Base-by-base conservation (phyloP, 441 rosid genomes). In the Geranium incanum region DNA sequence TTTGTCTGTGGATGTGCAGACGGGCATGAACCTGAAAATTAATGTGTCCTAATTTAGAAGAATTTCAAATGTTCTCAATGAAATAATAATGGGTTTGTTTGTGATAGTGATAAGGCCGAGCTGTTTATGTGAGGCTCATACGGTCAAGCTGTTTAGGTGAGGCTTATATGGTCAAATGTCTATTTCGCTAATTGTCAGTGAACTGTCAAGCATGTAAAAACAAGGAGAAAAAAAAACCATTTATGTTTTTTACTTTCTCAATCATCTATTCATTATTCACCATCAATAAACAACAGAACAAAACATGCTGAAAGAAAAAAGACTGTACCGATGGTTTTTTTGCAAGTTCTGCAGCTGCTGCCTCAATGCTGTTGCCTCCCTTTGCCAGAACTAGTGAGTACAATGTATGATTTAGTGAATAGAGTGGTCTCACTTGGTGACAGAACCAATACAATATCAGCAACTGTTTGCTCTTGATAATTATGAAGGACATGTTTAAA, bases 341-440 rank as follows among this genome's bases (percentile, higher is more conserved):
- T 91, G 93, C 86, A 93, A 82, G 81, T 70, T 82, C 57, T 88
- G 89, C 55, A 93, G 85, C 70, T 93, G 96, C 74, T 83, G 89
- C 79, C 88, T 88, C 77, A 94, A 78, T 71, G 82, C 79, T 70
- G 94, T 91, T 63, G 91, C 95, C 86, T 94, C 99, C 78, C 80
- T 83, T 80, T 87, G 95, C 97, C 98, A 89, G 75, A 86, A 87
- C 97, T 93, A 78, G 77, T 52, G 75, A 80, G 16, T 39, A 68
- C 72, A 72, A 45, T 21, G 38, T 48, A 73, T 18, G 70, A 73
- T 70, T 75, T 59, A 75, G 9, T 0, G 43, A 43, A 5, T 59
- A 59, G 7, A 16, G 23, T 16, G 1, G 18, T 59, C 52, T 8
- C 23, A 19, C 64, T 59, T 59, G 19, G 64, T 6, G 64, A 59